Conservation (phyloP, 2,329 filamentous ascomycete genomes). For the Dendrostoma leiphaemia region DNA sequence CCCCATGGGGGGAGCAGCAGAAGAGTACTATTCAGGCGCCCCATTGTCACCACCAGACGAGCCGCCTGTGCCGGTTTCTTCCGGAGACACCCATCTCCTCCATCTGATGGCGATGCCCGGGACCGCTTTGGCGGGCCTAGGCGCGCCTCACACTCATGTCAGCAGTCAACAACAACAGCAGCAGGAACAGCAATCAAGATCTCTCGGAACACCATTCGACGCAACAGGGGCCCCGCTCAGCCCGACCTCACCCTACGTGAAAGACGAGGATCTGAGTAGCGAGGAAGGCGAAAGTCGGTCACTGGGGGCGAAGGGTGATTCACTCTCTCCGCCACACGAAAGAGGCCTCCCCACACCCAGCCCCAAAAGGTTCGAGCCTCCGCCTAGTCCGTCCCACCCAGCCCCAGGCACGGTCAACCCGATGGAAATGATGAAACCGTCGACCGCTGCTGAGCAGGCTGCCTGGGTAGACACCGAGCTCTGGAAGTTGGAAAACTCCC, state of each 20-base stretch:
- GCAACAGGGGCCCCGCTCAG: slow-evolving; percentile 11
- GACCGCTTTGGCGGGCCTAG: slow-evolving; percentile 7
- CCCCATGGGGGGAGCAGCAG: slow-evolving; percentile 23
- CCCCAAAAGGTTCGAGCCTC: slow-evolving; percentile 22
- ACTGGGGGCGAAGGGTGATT: slow-evolving; percentile 1
- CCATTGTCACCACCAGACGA: slow-evolving; percentile 25
- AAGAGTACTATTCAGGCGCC: slow-evolving; percentile 25
- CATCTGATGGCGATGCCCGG: slow-evolving; percentile 15
- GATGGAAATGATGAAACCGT: slow-evolving; percentile 51
- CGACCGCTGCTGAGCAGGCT: slow-evolving; percentile 32
- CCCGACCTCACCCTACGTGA: slow-evolving; percentile 10
- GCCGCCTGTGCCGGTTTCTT: not conserved
- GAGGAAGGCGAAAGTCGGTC: slow-evolving; percentile 11
- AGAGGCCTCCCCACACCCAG: slow-evolving; percentile 17
- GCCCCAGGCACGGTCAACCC: slow-evolving; percentile 50
- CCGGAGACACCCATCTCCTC: slow-evolving; percentile 5
- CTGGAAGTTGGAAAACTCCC: slow-evolving; percentile 31
- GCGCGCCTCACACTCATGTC: slow-evolving; percentile 8
- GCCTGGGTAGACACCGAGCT: slow-evolving; percentile 34
- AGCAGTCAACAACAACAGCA: not conserved
- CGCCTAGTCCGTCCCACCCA: slow-evolving; percentile 29
- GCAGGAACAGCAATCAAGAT: not conserved
- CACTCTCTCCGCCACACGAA: slow-evolving; percentile 13
- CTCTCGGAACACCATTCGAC: slow-evolving; percentile 8
- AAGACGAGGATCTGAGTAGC: slow-evolving; percentile 14